Conservation (phyloP, 768 basidiomycete species). For the Lactarius deliciosus region DNA sequence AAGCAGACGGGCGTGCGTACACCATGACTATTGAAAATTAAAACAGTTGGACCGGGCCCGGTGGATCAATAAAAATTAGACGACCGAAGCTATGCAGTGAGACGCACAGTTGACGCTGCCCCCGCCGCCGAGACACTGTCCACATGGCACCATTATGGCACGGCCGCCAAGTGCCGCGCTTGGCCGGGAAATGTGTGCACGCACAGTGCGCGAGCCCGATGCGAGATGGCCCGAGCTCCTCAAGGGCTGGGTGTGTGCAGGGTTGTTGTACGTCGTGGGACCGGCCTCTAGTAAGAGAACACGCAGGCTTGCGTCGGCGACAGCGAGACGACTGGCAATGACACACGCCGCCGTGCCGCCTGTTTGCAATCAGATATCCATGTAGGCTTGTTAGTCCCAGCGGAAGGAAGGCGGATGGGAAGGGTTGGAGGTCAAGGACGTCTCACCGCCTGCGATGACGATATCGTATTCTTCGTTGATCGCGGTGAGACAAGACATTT, state of each 20-base stretch:
- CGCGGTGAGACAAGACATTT: not conserved
- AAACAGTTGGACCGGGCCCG: too few species aligned
- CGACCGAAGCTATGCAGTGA: not conserved
- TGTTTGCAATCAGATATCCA: not conserved
- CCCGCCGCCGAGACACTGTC: slow-evolving; percentile 59
- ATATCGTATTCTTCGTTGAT: slow-evolving; percentile 22
- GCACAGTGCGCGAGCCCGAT: slow-evolving; percentile 44
- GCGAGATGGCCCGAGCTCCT: slow-evolving; percentile 46
- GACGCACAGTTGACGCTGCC: slow-evolving; percentile 53
- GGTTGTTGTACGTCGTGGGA: slow-evolving; percentile 47
- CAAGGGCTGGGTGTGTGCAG: slow-evolving; percentile 53
- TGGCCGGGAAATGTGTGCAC: slow-evolving; percentile 41
- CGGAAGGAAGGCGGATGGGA: not conserved
- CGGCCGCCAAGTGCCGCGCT: slow-evolving; percentile 50
- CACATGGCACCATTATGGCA: slow-evolving; percentile 43
- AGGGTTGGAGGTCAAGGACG: not conserved
- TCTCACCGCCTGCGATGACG: slow-evolving; percentile 30
- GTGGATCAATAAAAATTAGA: not conserved
- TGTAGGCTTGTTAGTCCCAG: not conserved
- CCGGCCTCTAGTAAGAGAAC: slow-evolving; percentile 66
- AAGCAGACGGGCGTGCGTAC: slow-evolving; percentile 58
- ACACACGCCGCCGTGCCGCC: slow-evolving; percentile 55
- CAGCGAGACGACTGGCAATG: slow-evolving; percentile 52
- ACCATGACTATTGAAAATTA: slow-evolving; percentile 37
- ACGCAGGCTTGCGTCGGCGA: slow-evolving; percentile 51